Evolutionary conservation across 176 grass and related monocot genomes (phyloP), one percentile per base, ranked within the genome.

Genomic region (Paspalum notatum): DNA sequence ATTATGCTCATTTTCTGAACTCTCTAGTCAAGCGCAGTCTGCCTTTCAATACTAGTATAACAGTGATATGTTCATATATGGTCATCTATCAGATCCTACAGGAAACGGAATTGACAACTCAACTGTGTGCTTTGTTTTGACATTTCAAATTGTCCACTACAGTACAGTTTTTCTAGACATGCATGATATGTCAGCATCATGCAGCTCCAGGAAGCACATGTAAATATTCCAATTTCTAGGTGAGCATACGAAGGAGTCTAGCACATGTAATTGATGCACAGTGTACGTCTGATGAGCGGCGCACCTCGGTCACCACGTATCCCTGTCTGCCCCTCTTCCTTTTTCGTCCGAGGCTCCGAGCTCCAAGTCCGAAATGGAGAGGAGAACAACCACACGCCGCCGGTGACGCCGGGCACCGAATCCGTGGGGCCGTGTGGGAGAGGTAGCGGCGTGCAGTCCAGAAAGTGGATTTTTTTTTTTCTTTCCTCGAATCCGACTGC

Each of bases 81-180:
- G n/a, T n/a, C n/a, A 51, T 37, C 51, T 51, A 68, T 79, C 59
- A 88, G 50, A 83, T 79, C n/a, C 40, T 42, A 88, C 67, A 74
- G 5, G 61, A 43, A 66, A 62, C 24, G 41, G 40, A 74, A 60
- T 79, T 66, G 81, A 68, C 22, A 68, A 16, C 51, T 57, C 48
- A 87, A 83, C 9, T 16, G 43, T 25, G 9, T 70, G 22, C 62
- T 74, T 72, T 69, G 41, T 39, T 57, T 57, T 18, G n/a, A 41
- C 61, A 41, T 56, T 52, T 44, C 48, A 66, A 48, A 78, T 26
- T 78, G 12, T 56, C 2, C 55, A 50, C 15, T n/a, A n/a, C 49
- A 49, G 40, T 66, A 17, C 40, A 46, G 37, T n/a, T 70, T 62
- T 56, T 1, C n/a, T n/a, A 20, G 38, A 24, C n/a, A n/a, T n/a